Base-by-base conservation (phyloP, 208 protist genomes). In the Trypanosomatidae sp. region DNA sequence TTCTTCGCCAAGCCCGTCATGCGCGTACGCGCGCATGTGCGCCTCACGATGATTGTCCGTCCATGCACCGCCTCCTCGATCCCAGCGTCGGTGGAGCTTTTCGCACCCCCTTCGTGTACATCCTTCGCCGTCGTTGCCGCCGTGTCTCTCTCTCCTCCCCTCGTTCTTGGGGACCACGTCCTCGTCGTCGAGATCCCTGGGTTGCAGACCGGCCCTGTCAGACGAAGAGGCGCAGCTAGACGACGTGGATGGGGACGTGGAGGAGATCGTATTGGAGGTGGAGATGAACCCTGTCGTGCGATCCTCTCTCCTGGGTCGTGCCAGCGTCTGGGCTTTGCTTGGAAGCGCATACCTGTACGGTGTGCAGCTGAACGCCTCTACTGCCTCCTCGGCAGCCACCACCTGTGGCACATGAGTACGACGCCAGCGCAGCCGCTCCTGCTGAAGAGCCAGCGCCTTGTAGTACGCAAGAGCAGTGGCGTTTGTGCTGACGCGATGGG, bases 401-500 rank as follows among this genome's bases (percentile, higher is more conserved):
- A 50, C 53, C 52, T 71, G 58, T 19, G 69, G 71, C 10, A n/a
- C 71, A 59, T 81, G 76, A 56, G 41, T 46, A 22, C 69, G 74
- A 33, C 70, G 73, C 84, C 84, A 89, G 8, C 71, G 65, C 52
- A 82, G 41, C 33, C 74, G 74, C 46, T 83, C 60, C 39, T 83
- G 68, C 30, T 79, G 74, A 30, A 84, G 71, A n/a, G 79, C 78
- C 39, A 94, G 69, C 9, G 90, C 90, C 62, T 88, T 88, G 82
- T 97, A 97, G 82, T 94, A 97, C 30, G 88, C 81, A 36, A 97
- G 82, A 10, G 92, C 92, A 12, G 58, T 82, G 5, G 64, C 55
- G 71, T 92, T 91, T n/a, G 86, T 72, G 50, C 73, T 80, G 28
- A 94, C 85, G 47, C 86, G 72, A 53, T 79, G 66, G 5, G 77